A percentile compares a stretch with the other conserved stretches of the same genome.
These are phyloP conservation scores for Blastobotrys raffinosifermentans DNA, from an alignment of 1,139 yeast species.

Conservation along the genomic window DNA sequence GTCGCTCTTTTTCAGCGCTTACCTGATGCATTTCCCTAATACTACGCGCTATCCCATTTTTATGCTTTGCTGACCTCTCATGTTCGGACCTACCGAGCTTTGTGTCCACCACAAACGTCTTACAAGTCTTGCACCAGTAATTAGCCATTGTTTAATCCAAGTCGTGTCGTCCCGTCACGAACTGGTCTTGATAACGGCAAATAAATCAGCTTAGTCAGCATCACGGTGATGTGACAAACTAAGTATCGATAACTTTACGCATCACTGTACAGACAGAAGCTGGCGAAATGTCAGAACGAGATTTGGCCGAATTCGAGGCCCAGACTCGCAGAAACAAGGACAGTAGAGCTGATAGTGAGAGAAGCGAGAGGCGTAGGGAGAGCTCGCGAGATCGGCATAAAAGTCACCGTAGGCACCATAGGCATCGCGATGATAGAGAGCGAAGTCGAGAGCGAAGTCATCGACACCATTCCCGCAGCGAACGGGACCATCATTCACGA, in stretches of 20 bases:
- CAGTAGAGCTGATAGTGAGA: no score
- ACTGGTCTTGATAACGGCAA: neutral
- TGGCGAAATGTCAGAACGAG: no score
- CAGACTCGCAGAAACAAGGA: no score
- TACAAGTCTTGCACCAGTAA: conserved; percentile 42
- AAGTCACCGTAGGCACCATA: conserved; percentile 2
- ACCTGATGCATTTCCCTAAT: conserved; percentile 32
- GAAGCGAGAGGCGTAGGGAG: no score
- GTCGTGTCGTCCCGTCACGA: conserved; percentile 1
- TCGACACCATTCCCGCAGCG: conserved; percentile 9
- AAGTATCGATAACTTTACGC: no score
- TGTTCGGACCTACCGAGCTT: conserved; percentile 36
- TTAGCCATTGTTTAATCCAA: conserved; percentile 36
- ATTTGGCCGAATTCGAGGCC: no score
- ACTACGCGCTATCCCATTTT: conserved; percentile 26
- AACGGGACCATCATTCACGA: conserved; percentile 3
- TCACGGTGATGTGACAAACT: no score
- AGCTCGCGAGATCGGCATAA: neutral
- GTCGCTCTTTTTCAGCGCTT: conserved; percentile 22
- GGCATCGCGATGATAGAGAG: conserved; percentile 12
- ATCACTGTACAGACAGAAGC: no score
- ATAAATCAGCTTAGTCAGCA: no score
- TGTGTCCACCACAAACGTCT: conserved; percentile 41
- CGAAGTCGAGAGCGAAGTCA: conserved; percentile 8
- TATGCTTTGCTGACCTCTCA: conserved; percentile 37